Base-by-base conservation (phyloP, 495 filamentous ascomycete genomes). In the Aspergillus leporis region DNA sequence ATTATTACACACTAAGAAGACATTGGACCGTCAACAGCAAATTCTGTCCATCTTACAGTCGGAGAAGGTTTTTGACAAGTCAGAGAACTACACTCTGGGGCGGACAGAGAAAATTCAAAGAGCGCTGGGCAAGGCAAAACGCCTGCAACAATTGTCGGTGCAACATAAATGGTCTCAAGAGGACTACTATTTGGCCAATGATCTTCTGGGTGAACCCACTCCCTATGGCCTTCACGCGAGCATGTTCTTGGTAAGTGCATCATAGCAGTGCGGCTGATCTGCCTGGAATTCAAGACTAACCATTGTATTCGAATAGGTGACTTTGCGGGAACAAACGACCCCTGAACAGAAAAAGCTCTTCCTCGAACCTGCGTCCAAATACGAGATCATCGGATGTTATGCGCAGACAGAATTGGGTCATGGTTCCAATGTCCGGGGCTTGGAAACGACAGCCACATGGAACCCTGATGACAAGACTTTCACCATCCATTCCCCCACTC, bases 321-420 rank as follows among this genome's bases (percentile, higher is more conserved):
- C 87, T n/a, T 77, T 91, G 30, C 76, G 81, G 4, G 85, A 86
- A 58, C 88, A 90, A 75, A 83, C 85, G 30, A 89, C 81, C 22
- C 78, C 85, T 12, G 87, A 90, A 66, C 88, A 91, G 67, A 81
- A 85, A 58, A 80, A 86, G 61, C 74, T 84, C 36, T 91, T 89
- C 79, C 75, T 87, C 55, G 80, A 86, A 55, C 81, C 73, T 19
- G 88, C 88, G 4, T 66, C 81, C 50, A 78, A 83, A 23, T 89
- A 89, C 68, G 71, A 89, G 68, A 81, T 83, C 55, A 84, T 90
- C 57, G 89, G 89, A 53, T 90, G 88, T 63, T 91, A 91, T 67
- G 88, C 88, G 2, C 88, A 91, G 69, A 90, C 88, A 0, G 88
- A 91, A 66, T 64, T 91, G 19, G 88, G 88, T 14, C 88, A 91